A percentile compares a stretch with the other conserved stretches of the same genome.
Evolutionary conservation across 1,139 yeast genomes (phyloP).

Genomic region (Hanseniaspora sp.): DNA sequence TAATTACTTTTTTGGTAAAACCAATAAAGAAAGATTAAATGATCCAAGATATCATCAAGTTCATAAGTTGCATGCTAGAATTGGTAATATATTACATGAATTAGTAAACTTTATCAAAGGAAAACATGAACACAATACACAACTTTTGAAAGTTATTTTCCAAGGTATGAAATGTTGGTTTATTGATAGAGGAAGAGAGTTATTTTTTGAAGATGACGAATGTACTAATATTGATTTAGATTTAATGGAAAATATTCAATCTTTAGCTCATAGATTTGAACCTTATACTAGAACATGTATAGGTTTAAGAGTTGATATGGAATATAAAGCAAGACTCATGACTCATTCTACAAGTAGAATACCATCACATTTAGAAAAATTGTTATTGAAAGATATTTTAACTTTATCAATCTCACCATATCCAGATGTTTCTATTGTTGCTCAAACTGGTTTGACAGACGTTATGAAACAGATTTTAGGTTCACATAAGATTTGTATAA

Average conservation of each 20-base stretch:
- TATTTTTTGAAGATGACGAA: constrained; percentile 49
- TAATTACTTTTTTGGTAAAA: constrained; percentile 38
- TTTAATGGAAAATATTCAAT: constrained; percentile 38
- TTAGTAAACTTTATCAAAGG: constrained; percentile 41
- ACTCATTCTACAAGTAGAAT: constrained; percentile 67
- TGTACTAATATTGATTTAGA: constrained; percentile 37
- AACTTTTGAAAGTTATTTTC: constrained; percentile 52
- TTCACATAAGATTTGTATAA: constrained; percentile 47
- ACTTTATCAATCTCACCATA: constrained; percentile 60
- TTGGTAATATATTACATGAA: constrained; percentile 61
- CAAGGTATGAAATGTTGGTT: constrained; percentile 71
- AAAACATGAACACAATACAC: constrained; percentile 56
- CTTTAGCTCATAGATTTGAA: constrained; percentile 44
- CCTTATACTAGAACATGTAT: constrained; percentile 72
- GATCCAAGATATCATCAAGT: constrained; percentile 48
- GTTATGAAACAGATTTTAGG: constrained; percentile 67
- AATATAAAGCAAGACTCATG: constrained; percentile 64
- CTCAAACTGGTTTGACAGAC: constrained; percentile 58
- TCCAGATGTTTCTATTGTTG: constrained; percentile 55
- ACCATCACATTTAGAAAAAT: constrained; percentile 56
- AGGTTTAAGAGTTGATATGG: constrained; percentile 65
- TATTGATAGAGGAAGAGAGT: constrained; percentile 69
- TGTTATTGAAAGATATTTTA: constrained; percentile 59
- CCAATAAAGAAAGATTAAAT: constrained; percentile 37
- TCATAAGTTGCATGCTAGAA: constrained; percentile 48